Evolutionary conservation across 192 early-diverging fungal species (phyloP), one percentile per base, ranked within the genome.

Genomic region (Thamnidium elegans): DNA sequence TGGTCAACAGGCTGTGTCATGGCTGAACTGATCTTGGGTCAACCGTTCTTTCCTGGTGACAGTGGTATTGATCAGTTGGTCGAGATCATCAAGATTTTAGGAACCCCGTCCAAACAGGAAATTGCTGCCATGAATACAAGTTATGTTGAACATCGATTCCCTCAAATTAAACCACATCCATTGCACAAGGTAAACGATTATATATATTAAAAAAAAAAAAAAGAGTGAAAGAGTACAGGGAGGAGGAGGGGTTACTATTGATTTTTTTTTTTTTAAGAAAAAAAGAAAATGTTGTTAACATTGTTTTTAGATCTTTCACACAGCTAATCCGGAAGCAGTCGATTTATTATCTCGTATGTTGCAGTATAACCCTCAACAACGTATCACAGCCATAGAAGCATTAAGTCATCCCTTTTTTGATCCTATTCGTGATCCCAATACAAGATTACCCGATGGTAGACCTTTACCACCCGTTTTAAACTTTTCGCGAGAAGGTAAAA

Each of bases 61-160:
- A 93, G 90, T 55, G 94, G 95, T 44, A 95, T 99, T 47, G 97
- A 99, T 74, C 97, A 99, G 70, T 84, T 99, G 44, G 97, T 99
- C n/a, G 95, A 99, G 78, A 99, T 99, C 72, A 99, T 99, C 84
- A 99, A 99, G 79, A 90, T 97, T 17, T 84, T 99, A 14, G 96
- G 96, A 56, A 99, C 95, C 20, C 96, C 95, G 44, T 93, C 94
- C 36, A 83, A 89, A 56, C 95, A 97, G 58, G 94, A 99, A 78
- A 96, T 99, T 67, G 90, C 90, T 73, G 87, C 87, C 19, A 97
- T 99, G 96, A 99, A 99, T 81, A 90, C 90, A 52, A 95, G 94
- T 80, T 99, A 99, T 78, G 92, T 93, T 64, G 94, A 96, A 69
- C 96, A 99, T 84, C 93, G 93, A 70, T 99, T 99, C 72, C 96